Evolutionary conservation across 768 basidiomycete species (phyloP), one percentile per base, ranked within the genome.

Genomic region (Leccinum imitatum): DNA sequence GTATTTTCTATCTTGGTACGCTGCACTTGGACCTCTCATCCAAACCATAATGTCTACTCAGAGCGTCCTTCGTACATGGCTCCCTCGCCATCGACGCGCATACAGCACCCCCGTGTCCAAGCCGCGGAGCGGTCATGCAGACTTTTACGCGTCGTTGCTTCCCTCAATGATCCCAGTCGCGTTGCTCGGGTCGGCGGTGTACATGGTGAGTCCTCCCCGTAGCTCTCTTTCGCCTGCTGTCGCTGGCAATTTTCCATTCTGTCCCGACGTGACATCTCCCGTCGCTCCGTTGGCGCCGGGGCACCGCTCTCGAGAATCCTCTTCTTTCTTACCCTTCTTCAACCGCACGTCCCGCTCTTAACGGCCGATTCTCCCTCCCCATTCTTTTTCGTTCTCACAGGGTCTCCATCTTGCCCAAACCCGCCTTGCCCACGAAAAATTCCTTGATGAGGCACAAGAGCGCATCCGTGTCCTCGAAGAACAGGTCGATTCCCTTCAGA

Each of bases 151-250:
- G 48, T 80, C 84, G 55, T 79, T 87, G 53, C 73, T 88, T 41
- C 91, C 91, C 27, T 84, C 83, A 33, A 92, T 92, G 89, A 75
- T 92, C 53, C 91, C 91, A 9, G 77, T 93, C 56, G 85, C 86
- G 54, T 76, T 93, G 54, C 78, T 93, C 13, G 91, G 90, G 17
- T 91, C 90, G 54, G 88, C 86, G 9, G 81, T 93, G 58, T 93
- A 91, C 75, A 77, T 91, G 65, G 91, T 90, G 69, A 59, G 82
- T 63, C 31, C 35, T 30, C 27, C 25, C 48, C 33, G 14, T 37
- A 50, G 6, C 17, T 53, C 50, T 37, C 17, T 53, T 37, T 37
- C n/a, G 11, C n/a, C 8, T 23, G 55, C 55, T 57, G 25, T 41
- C 55, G 33, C 58, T 48, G 57, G 58, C 58, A 58, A 35, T 41